Percentiles rank a stretch among this genome's conserved stretches.
phyloP scores from a whole-genome alignment of 306 rosid genomes.

The Quercus rubra region DNA sequence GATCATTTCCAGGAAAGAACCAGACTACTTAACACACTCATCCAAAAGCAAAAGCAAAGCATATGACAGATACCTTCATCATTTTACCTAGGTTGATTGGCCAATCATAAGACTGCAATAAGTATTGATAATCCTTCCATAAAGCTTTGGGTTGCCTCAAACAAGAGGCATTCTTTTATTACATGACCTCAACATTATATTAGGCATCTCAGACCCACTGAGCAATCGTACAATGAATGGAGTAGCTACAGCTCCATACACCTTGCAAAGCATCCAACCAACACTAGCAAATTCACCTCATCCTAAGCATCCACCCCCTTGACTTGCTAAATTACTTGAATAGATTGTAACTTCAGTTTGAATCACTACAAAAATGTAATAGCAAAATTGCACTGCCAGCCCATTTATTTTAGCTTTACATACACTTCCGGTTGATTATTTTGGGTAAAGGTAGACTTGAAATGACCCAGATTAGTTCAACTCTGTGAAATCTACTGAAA shows the following conservation, averaged over 20 bases:
- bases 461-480: not conserved
- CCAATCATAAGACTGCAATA: not conserved
- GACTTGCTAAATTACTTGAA: not conserved
- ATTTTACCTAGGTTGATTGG: not conserved
- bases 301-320: not conserved
- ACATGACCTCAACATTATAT: not conserved
- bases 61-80: not conserved
- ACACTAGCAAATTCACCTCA: not conserved
- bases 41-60: not conserved
- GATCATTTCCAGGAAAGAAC: not conserved
- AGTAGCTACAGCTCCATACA: not conserved
- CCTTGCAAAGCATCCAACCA: not conserved
- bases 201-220: not conserved
- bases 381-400: not conserved
- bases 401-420: not conserved
- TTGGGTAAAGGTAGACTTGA: not conserved
- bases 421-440: not conserved
- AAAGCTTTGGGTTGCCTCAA: not conserved
- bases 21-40: not conserved
- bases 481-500: not conserved
- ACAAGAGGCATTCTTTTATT: not conserved
- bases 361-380: not conserved
- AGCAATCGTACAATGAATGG: not conserved
- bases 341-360: not conserved
- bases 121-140: not conserved